Conservation (phyloP, 164 flowering plant species). For the Macadamia integrifolia region DNA sequence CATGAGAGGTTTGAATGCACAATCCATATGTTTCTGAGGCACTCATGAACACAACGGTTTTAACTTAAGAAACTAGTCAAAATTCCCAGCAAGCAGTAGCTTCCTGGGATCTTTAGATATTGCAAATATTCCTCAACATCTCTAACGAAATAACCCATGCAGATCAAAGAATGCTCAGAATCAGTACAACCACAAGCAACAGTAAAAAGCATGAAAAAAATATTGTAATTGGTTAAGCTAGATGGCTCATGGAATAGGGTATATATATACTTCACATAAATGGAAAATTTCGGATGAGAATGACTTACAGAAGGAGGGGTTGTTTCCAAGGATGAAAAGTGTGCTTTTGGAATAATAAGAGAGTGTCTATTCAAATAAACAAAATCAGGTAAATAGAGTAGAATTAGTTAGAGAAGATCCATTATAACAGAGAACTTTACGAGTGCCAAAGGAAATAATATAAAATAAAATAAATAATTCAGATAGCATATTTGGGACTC, state of each 20-base stretch:
- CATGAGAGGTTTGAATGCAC: too few relatives aligned
- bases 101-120: neutral
- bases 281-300: neutral
- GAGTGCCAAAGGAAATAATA: neutral
- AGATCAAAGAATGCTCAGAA: neutral
- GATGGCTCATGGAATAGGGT: neutral
- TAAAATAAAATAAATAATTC: neutral
- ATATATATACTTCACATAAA: neutral
- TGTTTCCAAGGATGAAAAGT: slow-evolving; percentile 63
- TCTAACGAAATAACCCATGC: neutral
- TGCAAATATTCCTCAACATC: neutral
- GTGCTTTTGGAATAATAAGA: slow-evolving; percentile 80
- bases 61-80: neutral
- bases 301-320: slow-evolving; percentile 91
- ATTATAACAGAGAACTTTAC: neutral
- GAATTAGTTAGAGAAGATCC: neutral
- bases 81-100: neutral
- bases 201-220: neutral
- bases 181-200: neutral
- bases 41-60: neutral
- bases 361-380: slow-evolving; percentile 54
- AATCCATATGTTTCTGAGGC: too few relatives aligned
- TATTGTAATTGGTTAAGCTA: neutral
- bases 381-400: neutral
- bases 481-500: neutral